Evolutionary conservation across 352 stramenopile genomes (phyloP).

Genomic region (Globisporangium acanthophoron): DNA sequence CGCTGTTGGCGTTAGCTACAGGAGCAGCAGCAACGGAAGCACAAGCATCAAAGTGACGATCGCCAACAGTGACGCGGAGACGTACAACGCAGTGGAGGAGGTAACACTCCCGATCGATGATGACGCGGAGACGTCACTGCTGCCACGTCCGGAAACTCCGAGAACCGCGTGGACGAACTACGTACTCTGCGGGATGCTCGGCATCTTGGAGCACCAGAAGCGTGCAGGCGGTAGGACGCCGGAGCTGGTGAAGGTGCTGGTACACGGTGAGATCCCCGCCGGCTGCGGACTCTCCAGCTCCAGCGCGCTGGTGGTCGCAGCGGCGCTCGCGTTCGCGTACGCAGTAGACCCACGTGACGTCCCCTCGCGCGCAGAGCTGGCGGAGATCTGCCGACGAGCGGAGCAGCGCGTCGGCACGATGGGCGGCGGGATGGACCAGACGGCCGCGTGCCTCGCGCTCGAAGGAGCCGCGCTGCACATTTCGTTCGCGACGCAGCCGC

Average conservation of each 20-base stretch:
- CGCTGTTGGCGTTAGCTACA: neutral
- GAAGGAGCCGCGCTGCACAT: constrained; percentile 47
- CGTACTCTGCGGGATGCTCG: constrained; percentile 28
- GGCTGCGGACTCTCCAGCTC: constrained; percentile 76
- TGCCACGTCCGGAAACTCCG: neutral
- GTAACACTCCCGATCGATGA: neutral
- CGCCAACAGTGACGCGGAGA: constrained; percentile 13
- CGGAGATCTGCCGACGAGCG: constrained; percentile 40
- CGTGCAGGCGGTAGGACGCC: neutral
- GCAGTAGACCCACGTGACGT: neutral
- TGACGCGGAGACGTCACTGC: neutral
- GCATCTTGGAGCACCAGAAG: constrained; percentile 8
- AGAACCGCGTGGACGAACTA: constrained; percentile 30
- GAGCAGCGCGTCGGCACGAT: constrained; percentile 73
- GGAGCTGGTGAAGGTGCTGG: constrained; percentile 28
- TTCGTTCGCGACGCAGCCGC: constrained; percentile 38
- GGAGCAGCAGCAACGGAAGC: neutral
- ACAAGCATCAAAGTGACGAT: constrained; percentile 11
- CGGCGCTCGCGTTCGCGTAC: constrained; percentile 36
- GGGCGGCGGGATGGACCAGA: constrained; percentile 84
- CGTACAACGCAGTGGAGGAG: constrained; percentile 7
- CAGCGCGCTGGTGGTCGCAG: constrained; percentile 71
- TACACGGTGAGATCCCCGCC: constrained; percentile 63
- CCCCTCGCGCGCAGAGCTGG: constrained; percentile 28
- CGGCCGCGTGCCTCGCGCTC: constrained; percentile 51